These are phyloP conservation scores for Rubroshorea leprosula DNA, from an alignment of 345 rosid species.

Conservation along the genomic window DNA sequence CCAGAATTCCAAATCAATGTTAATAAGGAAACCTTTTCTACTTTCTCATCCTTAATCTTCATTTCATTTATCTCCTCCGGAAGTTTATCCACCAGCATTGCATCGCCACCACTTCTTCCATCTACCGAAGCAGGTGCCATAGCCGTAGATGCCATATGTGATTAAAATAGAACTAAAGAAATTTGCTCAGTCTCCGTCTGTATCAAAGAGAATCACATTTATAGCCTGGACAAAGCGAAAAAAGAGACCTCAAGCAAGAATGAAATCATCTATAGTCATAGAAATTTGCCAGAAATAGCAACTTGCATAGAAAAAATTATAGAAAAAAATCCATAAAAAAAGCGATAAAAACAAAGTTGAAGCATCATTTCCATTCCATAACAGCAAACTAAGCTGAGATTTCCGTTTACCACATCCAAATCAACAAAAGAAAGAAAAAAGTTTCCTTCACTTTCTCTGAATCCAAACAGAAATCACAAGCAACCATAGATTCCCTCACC, in stretches of 20 bases:
- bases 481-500: neutral
- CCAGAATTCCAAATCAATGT: no score
- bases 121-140: conserved; percentile 20
- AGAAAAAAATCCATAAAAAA: no score
- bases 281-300: no score
- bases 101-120: conserved; percentile 21
- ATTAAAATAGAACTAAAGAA: neutral
- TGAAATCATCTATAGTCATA: no score
- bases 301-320: no score
- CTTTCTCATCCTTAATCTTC: conserved; percentile 61
- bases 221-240: no score
- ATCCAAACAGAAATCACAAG: conserved; percentile 15
- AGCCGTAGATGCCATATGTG: conserved; percentile 25
- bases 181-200: neutral
- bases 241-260: no score
- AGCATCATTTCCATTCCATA: no score
- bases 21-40: conserved; percentile 19
- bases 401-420: no score
- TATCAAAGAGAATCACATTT: no score
- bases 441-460: conserved; percentile 7
- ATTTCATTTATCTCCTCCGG: conserved; percentile 62
- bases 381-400: no score
- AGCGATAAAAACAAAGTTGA: no score
- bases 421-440: neutral
- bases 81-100: conserved; percentile 29